phyloP scores from a whole-genome alignment of 805 yeast species.

The Candida rishiriensis region DNA sequence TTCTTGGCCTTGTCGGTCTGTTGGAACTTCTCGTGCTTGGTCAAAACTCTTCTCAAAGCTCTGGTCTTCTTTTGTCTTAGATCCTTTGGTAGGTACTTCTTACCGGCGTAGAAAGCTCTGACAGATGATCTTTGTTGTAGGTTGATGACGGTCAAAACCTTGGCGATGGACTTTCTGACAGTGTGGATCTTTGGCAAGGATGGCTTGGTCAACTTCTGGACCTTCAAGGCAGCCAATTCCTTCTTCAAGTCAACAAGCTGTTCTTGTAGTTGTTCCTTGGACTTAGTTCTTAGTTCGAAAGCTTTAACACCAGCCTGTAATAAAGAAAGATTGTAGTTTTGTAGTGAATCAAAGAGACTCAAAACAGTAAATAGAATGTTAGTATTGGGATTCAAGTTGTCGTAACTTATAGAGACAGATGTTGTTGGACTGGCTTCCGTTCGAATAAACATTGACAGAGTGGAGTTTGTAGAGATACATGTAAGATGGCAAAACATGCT shows the following conservation, averaged over 20 bases:
- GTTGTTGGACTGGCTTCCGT: too few relatives aligned
- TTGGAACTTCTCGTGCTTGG: conserved; percentile 78
- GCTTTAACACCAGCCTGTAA: conserved; percentile 83
- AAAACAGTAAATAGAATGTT: not conserved
- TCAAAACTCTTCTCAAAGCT: conserved; percentile 96
- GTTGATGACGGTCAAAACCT: conserved; percentile 95
- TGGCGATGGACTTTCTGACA: conserved; percentile 98
- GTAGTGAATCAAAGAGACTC: not conserved
- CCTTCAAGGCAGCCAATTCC: conserved; percentile 93
- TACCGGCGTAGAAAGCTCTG: conserved; percentile 90
- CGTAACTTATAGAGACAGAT: not conserved
- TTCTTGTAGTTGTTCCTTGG: conserved; percentile 93
- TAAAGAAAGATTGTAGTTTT: conserved; percentile 1
- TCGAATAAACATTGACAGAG: too few relatives aligned
- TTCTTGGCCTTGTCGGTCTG: conserved; percentile 87
- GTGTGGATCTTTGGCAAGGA: conserved; percentile 94
- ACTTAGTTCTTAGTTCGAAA: conserved; percentile 94
- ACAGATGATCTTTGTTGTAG: conserved; percentile 93
- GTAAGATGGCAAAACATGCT: too few relatives aligned
- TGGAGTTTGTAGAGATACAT: too few relatives aligned
- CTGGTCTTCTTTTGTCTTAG: conserved; percentile 99
- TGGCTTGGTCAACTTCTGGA: conserved; percentile 89
- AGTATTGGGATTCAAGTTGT: not conserved
- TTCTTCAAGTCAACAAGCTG: conserved; percentile 95
- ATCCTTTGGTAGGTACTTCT: conserved; percentile 96